phyloP scores from a whole-genome alignment of 2,329 filamentous ascomycete genomes.

The Chalaropsis ovoidea region DNA sequence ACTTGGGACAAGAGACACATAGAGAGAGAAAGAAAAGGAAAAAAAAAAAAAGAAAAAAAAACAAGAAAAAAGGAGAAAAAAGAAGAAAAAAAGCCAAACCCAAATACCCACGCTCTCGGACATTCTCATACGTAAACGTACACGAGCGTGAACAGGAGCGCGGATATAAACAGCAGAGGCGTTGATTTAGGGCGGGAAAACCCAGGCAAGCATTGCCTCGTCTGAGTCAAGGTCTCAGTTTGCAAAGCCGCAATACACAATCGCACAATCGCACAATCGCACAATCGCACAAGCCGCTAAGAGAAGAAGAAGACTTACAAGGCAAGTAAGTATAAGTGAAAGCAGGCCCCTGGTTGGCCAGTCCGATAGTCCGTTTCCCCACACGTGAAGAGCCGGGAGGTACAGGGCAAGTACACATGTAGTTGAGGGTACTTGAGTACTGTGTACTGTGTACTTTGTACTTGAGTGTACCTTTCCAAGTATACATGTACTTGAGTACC shows the following conservation, averaged over 20 bases:
- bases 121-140: neutral
- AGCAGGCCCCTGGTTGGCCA: neutral
- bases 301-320: neutral
- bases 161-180: neutral
- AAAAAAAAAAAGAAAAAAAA: neutral
- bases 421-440: too few relatives aligned
- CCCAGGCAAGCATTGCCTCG: neutral
- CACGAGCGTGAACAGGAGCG: neutral
- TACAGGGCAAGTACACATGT: too few relatives aligned
- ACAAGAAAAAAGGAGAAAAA: too few relatives aligned
- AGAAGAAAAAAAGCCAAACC: neutral
- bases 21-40: neutral
- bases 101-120: neutral
- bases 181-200: neutral
- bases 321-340: too few relatives aligned
- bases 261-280: neutral
- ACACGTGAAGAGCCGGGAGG: too few relatives aligned
- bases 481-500: too few relatives aligned
- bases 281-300: conserved; percentile 1
- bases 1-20: neutral
- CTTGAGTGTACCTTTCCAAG: too few relatives aligned
- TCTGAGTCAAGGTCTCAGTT: neutral
- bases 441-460: too few relatives aligned
- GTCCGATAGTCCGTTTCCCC: neutral
- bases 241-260: neutral